These are phyloP conservation scores for Hyphopichia homilentoma DNA, from an alignment of 805 yeast genomes.

Conservation along the genomic window DNA sequence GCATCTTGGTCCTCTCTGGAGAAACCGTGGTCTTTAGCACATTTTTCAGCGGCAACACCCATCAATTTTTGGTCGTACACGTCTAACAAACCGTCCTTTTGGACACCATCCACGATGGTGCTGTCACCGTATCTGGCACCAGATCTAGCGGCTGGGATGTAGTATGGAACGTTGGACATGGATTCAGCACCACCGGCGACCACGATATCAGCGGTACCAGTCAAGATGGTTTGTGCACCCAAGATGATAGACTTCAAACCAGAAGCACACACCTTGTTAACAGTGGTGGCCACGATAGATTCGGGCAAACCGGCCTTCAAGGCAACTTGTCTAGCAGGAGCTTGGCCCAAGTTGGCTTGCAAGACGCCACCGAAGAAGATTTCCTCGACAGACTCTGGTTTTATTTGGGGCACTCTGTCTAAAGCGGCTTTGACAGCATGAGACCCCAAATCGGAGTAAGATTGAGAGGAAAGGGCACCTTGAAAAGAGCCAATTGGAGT, in stretches of 20 bases:
- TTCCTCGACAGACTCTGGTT: conserved; percentile 79
- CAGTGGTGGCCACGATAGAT: conserved; percentile 78
- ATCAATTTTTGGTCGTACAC: conserved; percentile 85
- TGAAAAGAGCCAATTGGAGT: conserved; percentile 96
- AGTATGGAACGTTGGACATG: conserved; percentile 95
- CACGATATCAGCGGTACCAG: conserved; percentile 89
- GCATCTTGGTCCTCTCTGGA: conserved; percentile 87
- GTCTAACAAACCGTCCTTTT: conserved; percentile 89
- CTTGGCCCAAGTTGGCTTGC: conserved; percentile 93
- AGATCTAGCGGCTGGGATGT: conserved; percentile 75
- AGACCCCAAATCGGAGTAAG: conserved; percentile 84
- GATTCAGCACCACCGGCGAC: conserved; percentile 98
- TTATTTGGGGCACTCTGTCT: conserved; percentile 75
- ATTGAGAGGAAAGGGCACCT: conserved; percentile 71
- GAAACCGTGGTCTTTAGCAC: conserved; percentile 77
- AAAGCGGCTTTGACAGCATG: conserved; percentile 89
- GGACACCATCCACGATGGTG: conserved; percentile 78
- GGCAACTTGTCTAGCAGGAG: conserved; percentile 98
- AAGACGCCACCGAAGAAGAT: conserved; percentile 89
- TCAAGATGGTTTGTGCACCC: conserved; percentile 84
- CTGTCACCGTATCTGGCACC: conserved; percentile 91
- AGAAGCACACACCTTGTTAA: conserved; percentile 96
- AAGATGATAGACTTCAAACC: conserved; percentile 89
- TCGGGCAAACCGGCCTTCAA: conserved; percentile 82
- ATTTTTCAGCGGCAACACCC: conserved; percentile 98